These are phyloP conservation scores for Monosporascus cannonballus DNA, from an alignment of 2,329 filamentous ascomycete genomes.

Conservation along the genomic window DNA sequence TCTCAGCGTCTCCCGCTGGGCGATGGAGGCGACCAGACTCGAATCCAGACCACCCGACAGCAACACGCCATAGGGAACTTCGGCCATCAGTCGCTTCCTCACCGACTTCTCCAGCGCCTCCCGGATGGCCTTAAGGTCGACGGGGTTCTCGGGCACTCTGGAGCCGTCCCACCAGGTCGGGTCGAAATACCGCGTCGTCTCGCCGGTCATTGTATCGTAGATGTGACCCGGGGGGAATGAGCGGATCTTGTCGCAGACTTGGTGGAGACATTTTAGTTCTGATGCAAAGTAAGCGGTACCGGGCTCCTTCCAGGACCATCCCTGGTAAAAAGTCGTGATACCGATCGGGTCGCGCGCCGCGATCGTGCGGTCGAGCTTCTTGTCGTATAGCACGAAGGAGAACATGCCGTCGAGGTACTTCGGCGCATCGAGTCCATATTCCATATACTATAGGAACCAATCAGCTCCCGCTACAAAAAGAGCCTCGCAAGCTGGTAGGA, in stretches of 20 bases:
- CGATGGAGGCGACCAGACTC: constrained; percentile 89
- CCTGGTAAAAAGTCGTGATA: constrained; percentile 95
- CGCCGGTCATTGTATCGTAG: constrained; percentile 87
- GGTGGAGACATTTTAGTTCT: constrained; percentile 87
- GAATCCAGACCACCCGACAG: constrained; percentile 95
- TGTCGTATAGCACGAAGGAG: constrained; percentile 97
- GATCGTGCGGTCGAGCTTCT: constrained; percentile 84
- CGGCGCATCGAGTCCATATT: constrained; percentile 86
- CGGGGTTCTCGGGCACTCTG: constrained; percentile 69
- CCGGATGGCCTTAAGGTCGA: constrained; percentile 79
- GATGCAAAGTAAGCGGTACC: constrained; percentile 92
- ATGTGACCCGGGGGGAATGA: constrained; percentile 92
- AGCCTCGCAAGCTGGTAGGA: constrained; percentile 1
- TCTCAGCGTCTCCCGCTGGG: constrained; percentile 82
- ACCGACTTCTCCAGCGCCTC: constrained; percentile 84
- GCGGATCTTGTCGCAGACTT: constrained; percentile 92
- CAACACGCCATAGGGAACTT: constrained; percentile 94
- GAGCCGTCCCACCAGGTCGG: constrained; percentile 86
- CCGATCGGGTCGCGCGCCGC: constrained; percentile 95
- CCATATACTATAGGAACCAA: constrained; percentile 63
- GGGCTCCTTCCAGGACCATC: constrained; percentile 77
- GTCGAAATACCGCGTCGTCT: constrained; percentile 82
- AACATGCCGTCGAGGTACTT: constrained; percentile 98
- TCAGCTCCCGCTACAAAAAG: not conserved
- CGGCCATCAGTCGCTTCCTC: constrained; percentile 95